Base-by-base conservation (phyloP, 1,284 basidiomycete species). In the Entoloma clypeatum region DNA sequence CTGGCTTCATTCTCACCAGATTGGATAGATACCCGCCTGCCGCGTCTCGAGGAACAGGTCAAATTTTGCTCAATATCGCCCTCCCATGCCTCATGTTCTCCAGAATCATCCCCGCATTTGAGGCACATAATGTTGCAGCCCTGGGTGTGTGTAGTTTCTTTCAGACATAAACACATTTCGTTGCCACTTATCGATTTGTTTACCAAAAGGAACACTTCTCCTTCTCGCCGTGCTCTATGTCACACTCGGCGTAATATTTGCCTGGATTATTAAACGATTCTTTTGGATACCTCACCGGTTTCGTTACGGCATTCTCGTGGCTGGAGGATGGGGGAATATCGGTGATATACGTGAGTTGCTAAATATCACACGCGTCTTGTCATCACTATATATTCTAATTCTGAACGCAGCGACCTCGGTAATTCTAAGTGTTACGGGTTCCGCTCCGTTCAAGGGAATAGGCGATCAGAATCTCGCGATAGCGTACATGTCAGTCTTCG, bases 241-340 rank as follows among this genome's bases (percentile, higher is more conserved):
- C 47, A 53, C 55, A 0, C 59, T 81, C 5, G 82, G 84, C 1
- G 58, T 77, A 2, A 10, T 64, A 1, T 62, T 84, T 7, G 78
- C 79, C 0, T 80, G 71, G 66, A 43, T 79, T 8, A 65, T 81
- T 29, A 72, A 75, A 36, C 75, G 79, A 52, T 53, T 87, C 31
- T 87, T 86, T 54, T 89, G 82, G 77, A 83, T 90, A 1, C 87
- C 88, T 0, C 75, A 80, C 48, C 75, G 85, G 25, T 91, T 91
- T 54, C 69, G 82, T 33, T 65, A 68, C 56, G 70, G 69, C 2
- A 76, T 91, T 29, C 54, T 86, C 0, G 72, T 75, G 1, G 80
- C 81, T 0, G 85, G 81, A 21, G 73, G 69, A 5, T 86, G 75
- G 73, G 71, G 66, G 2, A 87, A 86, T 51, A 71, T 72, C 34